phyloP scores from a whole-genome alignment of 1,284 basidiomycete genomes.

The Ceratobasidium sp. region DNA sequence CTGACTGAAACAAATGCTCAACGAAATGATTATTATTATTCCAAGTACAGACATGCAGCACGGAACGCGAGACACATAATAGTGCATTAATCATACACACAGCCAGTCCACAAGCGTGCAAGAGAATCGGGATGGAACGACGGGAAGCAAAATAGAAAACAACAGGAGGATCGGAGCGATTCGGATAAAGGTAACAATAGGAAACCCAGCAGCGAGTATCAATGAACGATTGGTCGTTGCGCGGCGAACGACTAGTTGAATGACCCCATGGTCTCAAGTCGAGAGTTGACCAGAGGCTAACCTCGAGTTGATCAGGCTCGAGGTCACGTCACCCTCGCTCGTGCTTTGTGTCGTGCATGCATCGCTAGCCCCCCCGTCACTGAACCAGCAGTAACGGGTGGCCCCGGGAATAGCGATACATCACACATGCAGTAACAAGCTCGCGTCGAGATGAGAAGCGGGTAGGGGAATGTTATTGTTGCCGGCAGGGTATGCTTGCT shows the following conservation, averaged over 20 bases:
- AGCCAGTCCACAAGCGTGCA: too few species aligned
- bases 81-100: too few species aligned
- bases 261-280: not conserved
- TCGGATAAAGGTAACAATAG: too few species aligned
- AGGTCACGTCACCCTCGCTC: not conserved
- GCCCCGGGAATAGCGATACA: not conserved
- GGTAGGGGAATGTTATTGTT: not conserved
- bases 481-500: constrained; percentile 7
- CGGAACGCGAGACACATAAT: too few species aligned
- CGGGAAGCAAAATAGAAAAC: too few species aligned
- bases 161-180: too few species aligned
- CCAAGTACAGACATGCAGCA: too few species aligned
- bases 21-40: too few species aligned
- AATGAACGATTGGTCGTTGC: not conserved
- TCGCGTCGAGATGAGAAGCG: too few species aligned
- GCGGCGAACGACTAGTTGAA: not conserved
- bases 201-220: too few species aligned
- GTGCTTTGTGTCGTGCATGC: not conserved
- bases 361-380: not conserved
- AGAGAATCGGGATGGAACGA: too few species aligned
- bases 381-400: constrained; percentile 6
- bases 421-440: not conserved
- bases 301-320: not conserved
- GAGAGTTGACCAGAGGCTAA: not conserved
- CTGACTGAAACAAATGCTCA: too few species aligned